These are phyloP conservation scores for Kuraishia cidri DNA, from an alignment of 805 yeast genomes.

Conservation along the genomic window DNA sequence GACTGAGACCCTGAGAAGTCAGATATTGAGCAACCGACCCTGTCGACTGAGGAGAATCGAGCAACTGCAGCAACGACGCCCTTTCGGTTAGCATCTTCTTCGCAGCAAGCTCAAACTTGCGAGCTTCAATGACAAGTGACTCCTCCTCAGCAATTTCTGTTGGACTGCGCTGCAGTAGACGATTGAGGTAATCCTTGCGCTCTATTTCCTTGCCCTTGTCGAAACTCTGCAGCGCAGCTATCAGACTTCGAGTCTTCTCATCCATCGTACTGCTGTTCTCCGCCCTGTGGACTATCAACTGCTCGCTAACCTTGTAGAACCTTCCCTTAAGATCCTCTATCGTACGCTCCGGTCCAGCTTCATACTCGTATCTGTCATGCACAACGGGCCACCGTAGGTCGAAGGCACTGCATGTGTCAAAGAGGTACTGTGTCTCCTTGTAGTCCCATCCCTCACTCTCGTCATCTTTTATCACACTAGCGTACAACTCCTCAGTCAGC, in stretches of 20 bases:
- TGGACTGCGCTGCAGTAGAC: slow-evolving; percentile 75
- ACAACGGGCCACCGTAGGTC: slow-evolving; percentile 69
- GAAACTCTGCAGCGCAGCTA: slow-evolving; percentile 54
- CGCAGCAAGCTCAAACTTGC: slow-evolving; percentile 86
- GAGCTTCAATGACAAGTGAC: slow-evolving; percentile 84
- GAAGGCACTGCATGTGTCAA: slow-evolving; percentile 49
- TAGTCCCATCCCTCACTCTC: slow-evolving; percentile 43
- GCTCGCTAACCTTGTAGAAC: slow-evolving; percentile 61
- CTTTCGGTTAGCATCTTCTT: slow-evolving; percentile 82
- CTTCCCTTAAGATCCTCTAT: slow-evolving; percentile 80
- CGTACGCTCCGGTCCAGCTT: slow-evolving; percentile 36
- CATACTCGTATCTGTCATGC: slow-evolving; percentile 45
- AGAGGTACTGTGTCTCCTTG: slow-evolving; percentile 73
- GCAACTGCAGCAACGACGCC: slow-evolving; percentile 61
- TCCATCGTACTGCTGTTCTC: slow-evolving; percentile 31
- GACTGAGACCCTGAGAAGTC: slow-evolving; percentile 84
- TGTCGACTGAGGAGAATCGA: slow-evolving; percentile 82
- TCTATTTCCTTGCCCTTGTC: slow-evolving; percentile 65
- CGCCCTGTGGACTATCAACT: slow-evolving; percentile 35
- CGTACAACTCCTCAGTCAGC: slow-evolving; percentile 54
- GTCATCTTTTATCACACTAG: slow-evolving; percentile 34
- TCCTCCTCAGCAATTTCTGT: slow-evolving; percentile 98
- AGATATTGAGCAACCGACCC: slow-evolving; percentile 69
- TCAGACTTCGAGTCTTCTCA: slow-evolving; percentile 30
- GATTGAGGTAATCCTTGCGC: slow-evolving; percentile 73